These are phyloP conservation scores for Gracilaria caudata DNA, from an alignment of 23 red algal species.

Conservation along the genomic window DNA sequence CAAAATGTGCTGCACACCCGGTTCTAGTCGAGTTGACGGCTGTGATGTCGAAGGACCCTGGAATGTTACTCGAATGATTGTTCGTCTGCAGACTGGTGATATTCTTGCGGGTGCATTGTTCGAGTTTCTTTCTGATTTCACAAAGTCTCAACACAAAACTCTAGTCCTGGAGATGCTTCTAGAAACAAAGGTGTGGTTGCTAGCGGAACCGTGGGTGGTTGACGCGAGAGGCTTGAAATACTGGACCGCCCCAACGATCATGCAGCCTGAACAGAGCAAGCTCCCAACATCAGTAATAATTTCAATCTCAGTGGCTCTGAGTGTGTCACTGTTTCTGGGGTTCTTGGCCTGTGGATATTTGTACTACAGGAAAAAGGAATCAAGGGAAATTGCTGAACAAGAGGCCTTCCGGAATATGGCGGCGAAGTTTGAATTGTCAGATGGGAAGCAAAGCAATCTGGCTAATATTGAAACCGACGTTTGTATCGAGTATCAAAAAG, in stretches of 20 bases:
- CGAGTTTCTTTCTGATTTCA: constrained; percentile 29
- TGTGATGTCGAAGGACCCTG: constrained; percentile 2
- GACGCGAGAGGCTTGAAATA: constrained; percentile 60
- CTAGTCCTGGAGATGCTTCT: neutral
- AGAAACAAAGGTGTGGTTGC: neutral
- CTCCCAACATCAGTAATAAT: constrained; percentile 10
- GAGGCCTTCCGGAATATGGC: constrained; percentile 35
- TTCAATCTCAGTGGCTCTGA: constrained; percentile 1
- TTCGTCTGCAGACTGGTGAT: constrained; percentile 26
- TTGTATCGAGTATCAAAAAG: constrained; percentile 10
- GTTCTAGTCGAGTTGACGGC: neutral
- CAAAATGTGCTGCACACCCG: constrained; percentile 17
- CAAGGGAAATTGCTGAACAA: constrained; percentile 7
- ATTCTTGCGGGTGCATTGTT: constrained; percentile 36
- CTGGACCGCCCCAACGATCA: constrained; percentile 61
- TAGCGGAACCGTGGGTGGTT: constrained; percentile 67
- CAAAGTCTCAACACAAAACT: neutral
- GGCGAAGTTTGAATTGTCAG: constrained; percentile 29
- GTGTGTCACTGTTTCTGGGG: constrained; percentile 11
- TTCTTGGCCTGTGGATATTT: neutral
- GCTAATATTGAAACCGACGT: constrained; percentile 3
- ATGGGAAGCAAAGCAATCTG: constrained; percentile 15
- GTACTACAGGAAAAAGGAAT: constrained; percentile 21
- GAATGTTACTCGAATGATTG: constrained; percentile 15
- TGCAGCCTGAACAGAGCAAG: constrained; percentile 1